Percentiles rank a stretch among this genome's conserved stretches.
Conservation (phyloP, 2,329 filamentous ascomycete species). For the Daldinia eschscholtzii region DNA sequence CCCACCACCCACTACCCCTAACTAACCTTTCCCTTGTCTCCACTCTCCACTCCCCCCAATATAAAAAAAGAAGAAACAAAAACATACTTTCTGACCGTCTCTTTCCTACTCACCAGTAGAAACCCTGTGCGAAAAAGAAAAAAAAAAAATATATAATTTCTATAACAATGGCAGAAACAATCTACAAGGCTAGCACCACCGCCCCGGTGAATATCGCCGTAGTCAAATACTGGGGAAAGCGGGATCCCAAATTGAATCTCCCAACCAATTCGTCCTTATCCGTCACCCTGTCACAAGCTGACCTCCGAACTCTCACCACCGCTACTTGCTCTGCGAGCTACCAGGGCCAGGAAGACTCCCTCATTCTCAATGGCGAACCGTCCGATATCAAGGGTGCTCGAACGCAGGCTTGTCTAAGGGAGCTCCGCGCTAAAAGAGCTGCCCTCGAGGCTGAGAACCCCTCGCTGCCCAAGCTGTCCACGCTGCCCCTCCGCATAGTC, state of each 20-base stretch:
- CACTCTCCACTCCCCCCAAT: neutral
- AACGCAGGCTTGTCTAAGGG: conserved; percentile 93
- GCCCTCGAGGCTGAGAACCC: conserved; percentile 78
- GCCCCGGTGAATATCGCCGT: conserved; percentile 98
- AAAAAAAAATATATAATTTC: neutral
- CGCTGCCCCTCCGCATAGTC: conserved; percentile 84
- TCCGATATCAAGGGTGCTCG: conserved; percentile 90
- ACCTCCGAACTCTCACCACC: conserved; percentile 95
- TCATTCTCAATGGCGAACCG: conserved; percentile 84
- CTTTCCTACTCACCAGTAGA: conserved; percentile 8
- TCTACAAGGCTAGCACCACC: conserved; percentile 95
- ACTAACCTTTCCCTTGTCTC: neutral
- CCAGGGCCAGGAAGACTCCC: conserved; percentile 71
- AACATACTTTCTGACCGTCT: conserved; percentile 33
- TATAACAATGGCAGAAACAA: conserved; percentile 61
- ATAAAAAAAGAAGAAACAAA: conserved; percentile 23
- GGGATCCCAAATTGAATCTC: conserved; percentile 91
- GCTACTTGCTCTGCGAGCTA: conserved; percentile 87
- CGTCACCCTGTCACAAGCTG: conserved; percentile 93
- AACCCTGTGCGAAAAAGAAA: conserved; percentile 2
- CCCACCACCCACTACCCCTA: too few relatives aligned
- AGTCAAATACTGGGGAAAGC: conserved; percentile 99
- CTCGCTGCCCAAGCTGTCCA: conserved; percentile 84
- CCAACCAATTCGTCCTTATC: conserved; percentile 98
- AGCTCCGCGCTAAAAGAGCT: conserved; percentile 82